These are phyloP conservation scores for Carex pumila DNA, from an alignment of 176 grass and related monocot species.

Conservation along the genomic window DNA sequence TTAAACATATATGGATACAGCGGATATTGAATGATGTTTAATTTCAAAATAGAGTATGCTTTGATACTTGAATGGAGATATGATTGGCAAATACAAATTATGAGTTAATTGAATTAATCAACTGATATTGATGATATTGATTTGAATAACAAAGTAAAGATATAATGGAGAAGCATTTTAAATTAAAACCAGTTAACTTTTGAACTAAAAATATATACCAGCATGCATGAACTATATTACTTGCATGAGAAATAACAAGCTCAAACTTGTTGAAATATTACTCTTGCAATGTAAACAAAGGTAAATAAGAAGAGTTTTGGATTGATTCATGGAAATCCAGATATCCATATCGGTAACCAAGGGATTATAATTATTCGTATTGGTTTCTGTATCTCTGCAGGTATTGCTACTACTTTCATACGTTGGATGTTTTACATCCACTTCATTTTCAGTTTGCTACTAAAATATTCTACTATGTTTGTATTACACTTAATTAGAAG, in stretches of 20 bases:
- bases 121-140: background rate
- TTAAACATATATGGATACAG: background rate
- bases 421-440: background rate
- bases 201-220: background rate
- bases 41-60: background rate
- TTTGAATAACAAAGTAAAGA: background rate
- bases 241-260: background rate
- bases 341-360: background rate
- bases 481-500: background rate
- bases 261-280: background rate
- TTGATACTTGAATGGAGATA: background rate
- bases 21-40: background rate
- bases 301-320: background rate
- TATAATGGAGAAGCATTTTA: background rate
- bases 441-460: conserved; percentile 14
- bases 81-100: background rate
- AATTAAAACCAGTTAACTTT: background rate
- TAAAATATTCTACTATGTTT: background rate
- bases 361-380: background rate
- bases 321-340: background rate
- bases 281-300: background rate
- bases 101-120: background rate
- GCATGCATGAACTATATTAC: background rate
- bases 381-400: background rate
- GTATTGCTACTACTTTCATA: background rate